A percentile compares a stretch with the other conserved stretches of the same genome.
These are phyloP conservation scores for Paspalum notatum DNA, from an alignment of 176 grass and related monocot species.

Conservation along the genomic window DNA sequence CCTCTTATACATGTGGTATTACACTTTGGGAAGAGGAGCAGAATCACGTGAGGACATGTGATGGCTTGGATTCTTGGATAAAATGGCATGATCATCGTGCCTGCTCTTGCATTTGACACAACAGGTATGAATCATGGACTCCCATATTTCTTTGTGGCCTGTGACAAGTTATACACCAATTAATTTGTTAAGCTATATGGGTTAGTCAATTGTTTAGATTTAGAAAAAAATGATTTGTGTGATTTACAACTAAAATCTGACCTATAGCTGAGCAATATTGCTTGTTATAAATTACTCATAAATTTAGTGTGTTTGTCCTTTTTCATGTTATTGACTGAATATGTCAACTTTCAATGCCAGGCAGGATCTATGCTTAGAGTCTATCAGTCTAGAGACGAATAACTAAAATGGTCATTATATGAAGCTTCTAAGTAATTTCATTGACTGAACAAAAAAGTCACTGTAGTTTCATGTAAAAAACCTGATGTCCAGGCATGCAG, in stretches of 20 bases:
- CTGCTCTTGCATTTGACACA: slow-evolving; percentile 41
- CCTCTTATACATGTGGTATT: slow-evolving; percentile 37
- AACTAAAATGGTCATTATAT: not conserved
- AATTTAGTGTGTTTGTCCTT: slow-evolving; percentile 6
- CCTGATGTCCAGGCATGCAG: not conserved
- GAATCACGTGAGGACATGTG: slow-evolving; percentile 50
- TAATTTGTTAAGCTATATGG: slow-evolving; percentile 6
- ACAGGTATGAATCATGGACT: slow-evolving; percentile 43
- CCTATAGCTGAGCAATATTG: slow-evolving; percentile 7
- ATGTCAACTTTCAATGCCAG: not conserved
- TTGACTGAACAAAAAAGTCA: not conserved
- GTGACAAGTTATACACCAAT: slow-evolving; percentile 5
- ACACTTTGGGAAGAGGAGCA: slow-evolving; percentile 39
- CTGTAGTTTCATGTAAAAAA: not conserved
- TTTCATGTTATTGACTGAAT: slow-evolving; percentile 23
- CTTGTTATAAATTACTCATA: not conserved
- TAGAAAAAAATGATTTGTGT: slow-evolving; percentile 9
- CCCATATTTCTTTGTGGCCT: slow-evolving; percentile 45
- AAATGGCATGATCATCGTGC: slow-evolving; percentile 38
- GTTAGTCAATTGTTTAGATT: not conserved
- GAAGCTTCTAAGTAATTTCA: slow-evolving; percentile 1
- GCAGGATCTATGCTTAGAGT: slow-evolving; percentile 24
- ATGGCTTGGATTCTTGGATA: slow-evolving; percentile 43
- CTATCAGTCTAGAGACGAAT: too few relatives aligned
- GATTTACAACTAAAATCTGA: not conserved